Evolutionary conservation across 2,329 filamentous ascomycete species (phyloP), one percentile per base, ranked within the genome.

Genomic region (Daldinia eschscholtzii): DNA sequence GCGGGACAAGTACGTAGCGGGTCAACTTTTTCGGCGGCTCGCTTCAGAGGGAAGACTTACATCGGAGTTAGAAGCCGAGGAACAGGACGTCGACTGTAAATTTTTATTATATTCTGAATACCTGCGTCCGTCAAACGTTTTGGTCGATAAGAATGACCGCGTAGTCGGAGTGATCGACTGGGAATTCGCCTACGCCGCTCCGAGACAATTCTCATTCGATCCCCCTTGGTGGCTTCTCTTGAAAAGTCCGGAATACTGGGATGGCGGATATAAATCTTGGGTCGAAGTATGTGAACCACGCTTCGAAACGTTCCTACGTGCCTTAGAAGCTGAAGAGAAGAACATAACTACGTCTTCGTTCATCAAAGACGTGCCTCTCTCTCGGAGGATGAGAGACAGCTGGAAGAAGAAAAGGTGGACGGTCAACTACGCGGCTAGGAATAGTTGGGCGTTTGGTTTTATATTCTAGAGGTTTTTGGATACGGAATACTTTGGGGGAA

Each of bases 161-260:
- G 64, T 83, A 1, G 71, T 77, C 7, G 79, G 73, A 2, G 75
- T 80, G 0, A 79, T 84, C 3, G 81, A 83, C 67, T 83, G 80
- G 80, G 82, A 83, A 71, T 81, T 80, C 61, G 68, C 78, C 0
- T 81, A 82, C 63, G 74, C 67, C 1, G 80, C 73, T 0, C 79
- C 80, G 0, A 61, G 75, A 15, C 75, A 81, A 44, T 82, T 80
- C 52, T 57, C 48, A 7, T 73, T 76, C 53, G 77, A 79, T 55
- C 78, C 79, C 2, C 81, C 81, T 0, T 82, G 79, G 80, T 83
- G 80, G 81, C 70, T 83, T 1, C 74, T 82, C 0, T 65, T 82
- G 1, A 63, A 78, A 9, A 44, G 57, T 13, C 75, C 77, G 0
- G 79, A 82, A 37, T 67, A 68, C 13, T 82, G 81, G 79, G 15